Conservation (phyloP, 2,329 filamentous ascomycete genomes). For the Mycosphaerella arachidis region DNA sequence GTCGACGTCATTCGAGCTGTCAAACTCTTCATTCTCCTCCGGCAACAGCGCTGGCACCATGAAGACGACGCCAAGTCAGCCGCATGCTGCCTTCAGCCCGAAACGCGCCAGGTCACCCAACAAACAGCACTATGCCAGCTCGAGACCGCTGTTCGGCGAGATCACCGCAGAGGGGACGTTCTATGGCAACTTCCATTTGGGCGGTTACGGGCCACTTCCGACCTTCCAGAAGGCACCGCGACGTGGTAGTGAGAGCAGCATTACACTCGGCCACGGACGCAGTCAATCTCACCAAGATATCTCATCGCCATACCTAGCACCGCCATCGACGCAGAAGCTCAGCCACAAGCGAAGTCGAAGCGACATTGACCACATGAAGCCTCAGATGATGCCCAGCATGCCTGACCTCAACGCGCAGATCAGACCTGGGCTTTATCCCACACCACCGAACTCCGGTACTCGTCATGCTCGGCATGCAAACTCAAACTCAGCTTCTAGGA, state of each 20-base stretch:
- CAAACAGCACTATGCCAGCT: constrained; percentile 17
- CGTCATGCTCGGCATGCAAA: constrained; percentile 12
- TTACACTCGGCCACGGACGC: constrained; percentile 50
- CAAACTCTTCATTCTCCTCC: constrained; percentile 27
- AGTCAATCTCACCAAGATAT: constrained; percentile 50
- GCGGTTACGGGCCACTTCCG: constrained; percentile 26
- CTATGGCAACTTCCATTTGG: constrained; percentile 36
- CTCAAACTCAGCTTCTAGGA: constrained; percentile 24
- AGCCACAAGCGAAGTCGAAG: constrained; percentile 33
- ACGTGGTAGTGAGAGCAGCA: constrained; percentile 67
- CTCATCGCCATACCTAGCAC: constrained; percentile 18
- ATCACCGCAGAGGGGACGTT: constrained; percentile 57
- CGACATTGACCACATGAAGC: constrained; percentile 25
- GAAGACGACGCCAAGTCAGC: constrained; percentile 25
- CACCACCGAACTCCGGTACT: constrained; percentile 23
- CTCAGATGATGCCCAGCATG: constrained; percentile 27
- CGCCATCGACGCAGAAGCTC: constrained; percentile 21
- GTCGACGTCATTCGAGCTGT: constrained; percentile 25
- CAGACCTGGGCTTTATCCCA: constrained; percentile 21
- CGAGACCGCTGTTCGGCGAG: constrained; percentile 68
- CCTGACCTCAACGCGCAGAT: constrained; percentile 23
- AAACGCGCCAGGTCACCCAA: constrained; percentile 17
- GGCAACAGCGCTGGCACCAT: constrained; percentile 19
- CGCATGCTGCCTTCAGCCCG: constrained; percentile 24
- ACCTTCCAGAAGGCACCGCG: constrained; percentile 33